Evolutionary conservation across 805 yeast genomes (phyloP).

Genomic region (Saturnispora zaruensis): DNA sequence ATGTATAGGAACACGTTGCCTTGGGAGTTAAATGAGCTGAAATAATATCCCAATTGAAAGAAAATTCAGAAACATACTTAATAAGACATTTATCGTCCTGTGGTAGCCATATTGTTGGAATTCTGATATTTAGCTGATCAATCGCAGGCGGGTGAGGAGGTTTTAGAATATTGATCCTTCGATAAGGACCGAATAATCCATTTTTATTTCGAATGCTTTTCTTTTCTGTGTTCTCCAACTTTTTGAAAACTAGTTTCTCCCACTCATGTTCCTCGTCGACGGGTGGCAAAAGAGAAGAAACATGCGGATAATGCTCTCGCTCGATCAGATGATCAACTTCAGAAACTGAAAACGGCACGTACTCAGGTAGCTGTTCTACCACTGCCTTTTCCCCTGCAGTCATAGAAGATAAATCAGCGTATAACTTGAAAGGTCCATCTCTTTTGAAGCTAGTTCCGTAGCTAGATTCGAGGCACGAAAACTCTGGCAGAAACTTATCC

Average conservation of each 20-base stretch:
- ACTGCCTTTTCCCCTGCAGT: slow-evolving; percentile 40
- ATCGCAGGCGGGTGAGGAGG: slow-evolving; percentile 91
- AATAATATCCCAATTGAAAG: slow-evolving; percentile 89
- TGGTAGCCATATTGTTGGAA: slow-evolving; percentile 95
- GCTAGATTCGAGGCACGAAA: slow-evolving; percentile 24
- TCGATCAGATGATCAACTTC: slow-evolving; percentile 26
- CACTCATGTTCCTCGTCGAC: slow-evolving; percentile 53
- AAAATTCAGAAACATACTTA: slow-evolving; percentile 73
- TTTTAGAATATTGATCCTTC: slow-evolving; percentile 54
- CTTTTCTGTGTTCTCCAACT: slow-evolving; percentile 34
- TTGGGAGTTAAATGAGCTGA: slow-evolving; percentile 67
- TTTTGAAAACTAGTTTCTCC: slow-evolving; percentile 49
- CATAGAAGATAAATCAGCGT: slow-evolving; percentile 34
- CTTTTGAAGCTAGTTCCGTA: neutral
- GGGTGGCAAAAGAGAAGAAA: slow-evolving; percentile 59
- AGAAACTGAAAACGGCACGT: slow-evolving; percentile 37
- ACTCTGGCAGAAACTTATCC: slow-evolving; percentile 24
- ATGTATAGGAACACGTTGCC: slow-evolving; percentile 61
- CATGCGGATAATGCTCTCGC: slow-evolving; percentile 35
- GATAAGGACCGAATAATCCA: slow-evolving; percentile 49
- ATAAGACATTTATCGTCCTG: slow-evolving; percentile 80
- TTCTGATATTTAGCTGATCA: slow-evolving; percentile 68
- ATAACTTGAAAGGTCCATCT: slow-evolving; percentile 37
- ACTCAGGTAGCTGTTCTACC: slow-evolving; percentile 39
- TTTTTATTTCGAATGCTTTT: slow-evolving; percentile 37